Base-by-base conservation (phyloP, 176 grass and related monocot species). In the Carex pumila region DNA sequence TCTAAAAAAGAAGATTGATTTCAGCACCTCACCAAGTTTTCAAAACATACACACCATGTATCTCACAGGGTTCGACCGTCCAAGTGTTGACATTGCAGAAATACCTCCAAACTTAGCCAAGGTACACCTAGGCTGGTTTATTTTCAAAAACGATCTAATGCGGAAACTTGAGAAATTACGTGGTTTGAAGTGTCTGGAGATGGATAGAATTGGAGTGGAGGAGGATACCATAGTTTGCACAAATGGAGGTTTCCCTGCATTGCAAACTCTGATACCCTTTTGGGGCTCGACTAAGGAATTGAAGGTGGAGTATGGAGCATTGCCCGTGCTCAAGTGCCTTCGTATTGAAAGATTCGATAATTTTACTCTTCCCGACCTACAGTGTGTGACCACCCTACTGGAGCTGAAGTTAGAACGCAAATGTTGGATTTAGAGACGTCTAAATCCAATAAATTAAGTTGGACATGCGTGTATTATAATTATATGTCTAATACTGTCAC, bases 311-410 rank as follows among this genome's bases (percentile, higher is more conserved):
- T 3, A 55, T 12, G 53, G 53, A 55, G 53, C 12, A 55, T 55
- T 55, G 9, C 53, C 53, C 53, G 12, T 15, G 9, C 53, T 55
- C 12, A 55, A 15, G 13, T 15, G 4, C 53, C 53, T 55, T 55
- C 0, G 0, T 3, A 55, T 55, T 14, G n/a, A n/a, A 3, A 1
- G 1, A n/a, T n/a, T n/a, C n/a, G 0, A 0, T 12, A 0, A 4
- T 4, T 55, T 55, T 12, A 12, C 53, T 55, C 53, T 55, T 55
- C 53, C 53, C 2, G 53, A 55, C 53, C 9, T 55, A 55, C 53
- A 14, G 12, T 55, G 1, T 55, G 53, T 55, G 53, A 14, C 12
- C 53, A 55, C 53, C 53, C 12, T 55, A 55, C 53, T 15, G 12
- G 53, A 55, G 12, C 53, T 55, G 13, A 9, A 0, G 0, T 29